Evolutionary conservation across 768 basidiomycete species (phyloP), one percentile per base, ranked within the genome.

Genomic region (Dacryopinax spathularia): DNA sequence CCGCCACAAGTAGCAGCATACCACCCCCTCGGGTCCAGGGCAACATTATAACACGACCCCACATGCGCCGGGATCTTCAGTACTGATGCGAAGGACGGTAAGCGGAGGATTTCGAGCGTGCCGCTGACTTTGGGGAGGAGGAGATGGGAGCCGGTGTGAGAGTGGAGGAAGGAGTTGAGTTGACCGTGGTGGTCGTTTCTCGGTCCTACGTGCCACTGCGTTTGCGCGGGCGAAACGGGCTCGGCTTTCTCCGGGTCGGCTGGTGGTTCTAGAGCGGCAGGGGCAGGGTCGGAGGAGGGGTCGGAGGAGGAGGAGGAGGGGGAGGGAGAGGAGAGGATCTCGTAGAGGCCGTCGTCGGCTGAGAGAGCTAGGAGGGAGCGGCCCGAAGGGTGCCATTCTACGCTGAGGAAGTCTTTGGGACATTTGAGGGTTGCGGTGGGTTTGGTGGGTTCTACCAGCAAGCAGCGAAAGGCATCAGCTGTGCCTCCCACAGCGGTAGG

Each of bases 1-100:
- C 82, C 79, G 13, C 89, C 89, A 33, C 89, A 88, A 1, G 88
- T 86, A 1, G 88, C 88, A 37, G 90, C 79, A 67, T 89, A 90
- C 61, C 85, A 86, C 72, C 88, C 88, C 22, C 88, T 80, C n/a
- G 89, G 89, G 72, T 91, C 88, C 35, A 89, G 74, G 3, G 87
- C 87, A 35, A 87, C 79, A 1, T 87, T 85, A 12, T 84, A 76
- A 67, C 87, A 88, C n/a, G 88, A 88, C 12, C 86, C 86, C 1
- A 89, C 87, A 69, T 91, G 89, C 13, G 88, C 87, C 1, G 86
- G 82, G 12, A 81, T 81, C 65, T 77, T 82, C 68, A 87, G 85
- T 33, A 82, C 75, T 18, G 84, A 67, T 2, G 76, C 72, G 33
- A 89, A 73, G 15, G 80, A 80, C 5, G 88, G 87, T 67, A 83